A percentile compares a stretch with the other conserved stretches of the same genome.
Evolutionary conservation across 2,329 filamentous ascomycete species (phyloP).

Genomic region (Fusarium pseudonygamai): DNA sequence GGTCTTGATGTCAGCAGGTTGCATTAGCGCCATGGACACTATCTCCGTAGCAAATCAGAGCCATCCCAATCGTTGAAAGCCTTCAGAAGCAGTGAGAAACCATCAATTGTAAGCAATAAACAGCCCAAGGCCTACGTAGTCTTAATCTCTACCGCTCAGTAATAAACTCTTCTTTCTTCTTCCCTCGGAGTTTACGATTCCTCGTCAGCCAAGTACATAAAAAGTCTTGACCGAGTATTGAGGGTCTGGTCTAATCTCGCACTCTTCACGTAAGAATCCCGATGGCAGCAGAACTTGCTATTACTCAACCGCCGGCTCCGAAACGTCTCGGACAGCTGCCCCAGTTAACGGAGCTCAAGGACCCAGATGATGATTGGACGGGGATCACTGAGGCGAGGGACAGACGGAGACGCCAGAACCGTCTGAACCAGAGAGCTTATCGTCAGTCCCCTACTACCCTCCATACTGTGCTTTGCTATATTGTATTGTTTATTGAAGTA

Average conservation of each 20-base stretch:
- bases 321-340: slow-evolving; percentile 15
- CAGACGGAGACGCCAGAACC: slow-evolving; percentile 38
- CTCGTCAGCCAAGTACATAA: slow-evolving; percentile 10
- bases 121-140: background rate
- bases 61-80: no score
- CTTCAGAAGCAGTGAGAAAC: background rate
- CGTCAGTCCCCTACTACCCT: slow-evolving; percentile 19
- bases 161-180: background rate
- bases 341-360: slow-evolving; percentile 24
- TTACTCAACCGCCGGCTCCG: background rate
- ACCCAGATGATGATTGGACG: slow-evolving; percentile 38
- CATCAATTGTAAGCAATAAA: background rate
- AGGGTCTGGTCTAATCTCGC: slow-evolving; percentile 8
- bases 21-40: slow-evolving; percentile 33
- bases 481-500: no score
- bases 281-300: slow-evolving; percentile 14
- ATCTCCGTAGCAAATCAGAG: background rate
- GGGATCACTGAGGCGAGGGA: slow-evolving; percentile 37
- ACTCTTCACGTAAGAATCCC: slow-evolving; percentile 19
- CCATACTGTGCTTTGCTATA: no score
- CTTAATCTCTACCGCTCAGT: background rate
- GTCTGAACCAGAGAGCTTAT: slow-evolving; percentile 38
- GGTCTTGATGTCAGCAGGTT: slow-evolving; percentile 33
- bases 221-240: background rate
- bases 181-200: background rate